These are phyloP conservation scores for Psidium friedrichsthalianum DNA, from an alignment of 345 rosid species.

Conservation along the genomic window DNA sequence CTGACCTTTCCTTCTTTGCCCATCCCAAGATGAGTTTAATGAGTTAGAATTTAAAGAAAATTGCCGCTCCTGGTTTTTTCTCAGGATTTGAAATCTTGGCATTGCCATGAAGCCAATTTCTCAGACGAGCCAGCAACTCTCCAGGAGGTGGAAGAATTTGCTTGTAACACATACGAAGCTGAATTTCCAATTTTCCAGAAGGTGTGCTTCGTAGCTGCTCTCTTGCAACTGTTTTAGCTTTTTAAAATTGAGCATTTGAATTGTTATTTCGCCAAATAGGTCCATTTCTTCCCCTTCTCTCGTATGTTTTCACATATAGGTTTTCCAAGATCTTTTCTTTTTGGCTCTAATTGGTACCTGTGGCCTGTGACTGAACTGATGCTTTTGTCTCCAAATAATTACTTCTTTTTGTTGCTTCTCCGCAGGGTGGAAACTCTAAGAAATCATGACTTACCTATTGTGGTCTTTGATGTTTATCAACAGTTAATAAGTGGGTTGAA, in stretches of 20 bases:
- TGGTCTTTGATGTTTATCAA: not conserved
- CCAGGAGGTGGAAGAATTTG: constrained; percentile 62
- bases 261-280: not conserved
- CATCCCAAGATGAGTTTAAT: not conserved
- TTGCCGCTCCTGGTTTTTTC: not conserved
- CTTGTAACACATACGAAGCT: constrained; percentile 70
- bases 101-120: constrained; percentile 88
- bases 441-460: not conserved
- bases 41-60: not conserved
- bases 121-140: constrained; percentile 73
- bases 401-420: not conserved
- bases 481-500: not conserved
- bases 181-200: constrained; percentile 85
- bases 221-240: not conserved
- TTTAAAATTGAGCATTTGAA: not conserved
- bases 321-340: not conserved
- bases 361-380: not conserved
- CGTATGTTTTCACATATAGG: not conserved
- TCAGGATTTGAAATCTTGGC: constrained; percentile 81
- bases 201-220: constrained; percentile 18
- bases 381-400: not conserved
- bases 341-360: not conserved
- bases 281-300: not conserved
- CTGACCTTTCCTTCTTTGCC: not conserved
- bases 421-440: not conserved